These are phyloP conservation scores for Fusarium sp. DNA, from an alignment of 2,329 filamentous ascomycete genomes.

Conservation along the genomic window DNA sequence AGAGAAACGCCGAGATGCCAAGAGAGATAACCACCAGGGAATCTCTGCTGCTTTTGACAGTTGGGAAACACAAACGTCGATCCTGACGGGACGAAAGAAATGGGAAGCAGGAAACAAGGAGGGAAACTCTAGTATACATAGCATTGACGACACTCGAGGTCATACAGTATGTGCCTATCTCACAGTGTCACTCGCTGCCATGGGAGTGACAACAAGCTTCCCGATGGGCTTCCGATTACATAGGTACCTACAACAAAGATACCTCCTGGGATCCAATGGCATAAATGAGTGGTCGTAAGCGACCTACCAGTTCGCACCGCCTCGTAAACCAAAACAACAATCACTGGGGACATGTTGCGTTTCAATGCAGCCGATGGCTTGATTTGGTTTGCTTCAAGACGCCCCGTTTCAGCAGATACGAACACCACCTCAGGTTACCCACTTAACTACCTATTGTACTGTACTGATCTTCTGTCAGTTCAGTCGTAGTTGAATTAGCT, in stretches of 20 bases:
- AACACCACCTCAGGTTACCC: neutral
- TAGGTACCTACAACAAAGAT: neutral
- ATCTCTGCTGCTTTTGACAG: conserved; percentile 30
- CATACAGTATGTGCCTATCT: conserved; percentile 27
- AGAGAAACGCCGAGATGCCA: conserved; percentile 33
- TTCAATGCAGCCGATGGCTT: conserved; percentile 20
- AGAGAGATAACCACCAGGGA: conserved; percentile 38
- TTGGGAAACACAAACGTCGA: conserved; percentile 14
- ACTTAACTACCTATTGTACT: neutral
- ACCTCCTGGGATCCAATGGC: neutral
- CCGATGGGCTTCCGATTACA: conserved; percentile 4
- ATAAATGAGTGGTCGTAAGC: conserved; percentile 2
- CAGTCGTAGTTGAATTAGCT: neutral
- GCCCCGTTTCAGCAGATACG: conserved; percentile 10
- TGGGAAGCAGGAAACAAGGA: neutral
- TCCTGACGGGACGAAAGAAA: neutral
- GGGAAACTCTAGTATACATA: conserved; percentile 9
- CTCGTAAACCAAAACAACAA: conserved; percentile 12
- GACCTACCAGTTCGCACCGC: conserved; percentile 12
- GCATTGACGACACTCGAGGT: neutral
- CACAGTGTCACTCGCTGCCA: conserved; percentile 35
- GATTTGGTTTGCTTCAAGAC: conserved; percentile 5
- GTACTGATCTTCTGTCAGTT: conserved; percentile 16
- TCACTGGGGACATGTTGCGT: conserved; percentile 31
- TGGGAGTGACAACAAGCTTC: conserved; percentile 12